Percentiles rank a stretch among this genome's conserved stretches.
These are phyloP conservation scores for Hyphopichia fennica DNA, from an alignment of 1,139 yeast species.

Conservation along the genomic window DNA sequence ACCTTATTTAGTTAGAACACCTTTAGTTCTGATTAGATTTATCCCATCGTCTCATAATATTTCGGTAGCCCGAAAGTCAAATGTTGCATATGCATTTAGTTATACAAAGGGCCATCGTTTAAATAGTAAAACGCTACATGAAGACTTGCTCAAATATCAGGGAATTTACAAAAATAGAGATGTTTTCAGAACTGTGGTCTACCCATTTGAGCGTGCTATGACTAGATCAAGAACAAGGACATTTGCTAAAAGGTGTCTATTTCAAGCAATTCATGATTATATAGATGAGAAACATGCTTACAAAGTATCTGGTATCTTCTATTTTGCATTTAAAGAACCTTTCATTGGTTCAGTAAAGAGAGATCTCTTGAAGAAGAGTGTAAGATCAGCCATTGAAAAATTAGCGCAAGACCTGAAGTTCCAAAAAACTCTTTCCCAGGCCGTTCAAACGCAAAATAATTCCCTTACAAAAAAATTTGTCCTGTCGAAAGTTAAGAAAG, in stretches of 20 bases:
- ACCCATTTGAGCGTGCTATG: slow-evolving; percentile 37
- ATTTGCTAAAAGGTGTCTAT: slow-evolving; percentile 23
- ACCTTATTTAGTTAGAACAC: slow-evolving; percentile 21
- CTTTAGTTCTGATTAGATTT: slow-evolving; percentile 23
- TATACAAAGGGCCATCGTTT: slow-evolving; percentile 25
- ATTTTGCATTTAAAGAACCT: slow-evolving; percentile 31
- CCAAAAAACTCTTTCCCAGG: neutral
- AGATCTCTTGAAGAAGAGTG: slow-evolving; percentile 1
- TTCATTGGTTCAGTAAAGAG: slow-evolving; percentile 24
- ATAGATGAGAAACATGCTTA: slow-evolving; percentile 13
- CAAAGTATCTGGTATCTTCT: slow-evolving; percentile 42
- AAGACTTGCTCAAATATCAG: slow-evolving; percentile 20
- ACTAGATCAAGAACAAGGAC: slow-evolving; percentile 30
- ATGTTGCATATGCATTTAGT: slow-evolving; percentile 37
- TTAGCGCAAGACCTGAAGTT: neutral
- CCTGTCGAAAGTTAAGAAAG: slow-evolving; percentile 45
- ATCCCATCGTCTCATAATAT: slow-evolving; percentile 23
- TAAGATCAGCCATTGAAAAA: slow-evolving; percentile 25
- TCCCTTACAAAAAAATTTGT: slow-evolving; percentile 3
- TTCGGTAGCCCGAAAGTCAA: slow-evolving; percentile 35
- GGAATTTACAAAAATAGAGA: slow-evolving; percentile 25
- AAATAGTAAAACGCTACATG: slow-evolving; percentile 26
- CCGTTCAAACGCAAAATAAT: slow-evolving; percentile 12
- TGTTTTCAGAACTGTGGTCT: slow-evolving; percentile 24
- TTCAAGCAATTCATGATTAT: slow-evolving; percentile 17